A percentile compares a stretch with the other conserved stretches of the same genome.
phyloP scores from a whole-genome alignment of 169 alveolate species.

The Plasmodium reichenowi region DNA sequence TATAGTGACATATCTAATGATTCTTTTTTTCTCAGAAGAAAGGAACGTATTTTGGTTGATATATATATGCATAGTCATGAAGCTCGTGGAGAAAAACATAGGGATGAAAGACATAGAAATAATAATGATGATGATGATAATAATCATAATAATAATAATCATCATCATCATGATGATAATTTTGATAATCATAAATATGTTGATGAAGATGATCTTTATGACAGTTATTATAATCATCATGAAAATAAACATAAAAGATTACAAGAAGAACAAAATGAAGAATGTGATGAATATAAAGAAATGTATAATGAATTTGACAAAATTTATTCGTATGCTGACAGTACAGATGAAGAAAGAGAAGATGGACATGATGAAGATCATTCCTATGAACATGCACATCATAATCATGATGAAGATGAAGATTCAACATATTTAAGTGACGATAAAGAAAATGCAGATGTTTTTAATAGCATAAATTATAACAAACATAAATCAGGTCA shows the following conservation, averaged over 20 bases:
- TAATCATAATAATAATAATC: neutral
- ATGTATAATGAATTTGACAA: slow-evolving; percentile 14
- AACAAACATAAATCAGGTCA: neutral
- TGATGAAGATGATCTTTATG: slow-evolving; percentile 14
- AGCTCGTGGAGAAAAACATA: neutral
- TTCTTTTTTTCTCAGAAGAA: slow-evolving; percentile 31
- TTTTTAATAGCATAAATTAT: neutral
- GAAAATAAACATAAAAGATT: slow-evolving; percentile 3
- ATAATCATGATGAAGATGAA: slow-evolving; percentile 13
- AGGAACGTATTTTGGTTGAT: neutral
- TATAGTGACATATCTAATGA: slow-evolving; percentile 63
- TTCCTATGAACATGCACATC: neutral
- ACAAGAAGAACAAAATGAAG: neutral
- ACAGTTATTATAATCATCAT: neutral
- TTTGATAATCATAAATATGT: slow-evolving; percentile 4
- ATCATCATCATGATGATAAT: slow-evolving; percentile 9
- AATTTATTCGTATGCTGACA: slow-evolving; percentile 33
- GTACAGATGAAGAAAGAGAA: slow-evolving; percentile 9
- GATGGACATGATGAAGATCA: slow-evolving; percentile 23
- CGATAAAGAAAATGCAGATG: neutral
- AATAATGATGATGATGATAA: neutral
- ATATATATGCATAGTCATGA: neutral
- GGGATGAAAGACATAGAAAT: slow-evolving; percentile 1
- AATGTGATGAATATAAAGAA: neutral
- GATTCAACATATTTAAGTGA: neutral